phyloP scores from a whole-genome alignment of 2,329 filamentous ascomycete species.

The Cryphonectria carpinicola region DNA sequence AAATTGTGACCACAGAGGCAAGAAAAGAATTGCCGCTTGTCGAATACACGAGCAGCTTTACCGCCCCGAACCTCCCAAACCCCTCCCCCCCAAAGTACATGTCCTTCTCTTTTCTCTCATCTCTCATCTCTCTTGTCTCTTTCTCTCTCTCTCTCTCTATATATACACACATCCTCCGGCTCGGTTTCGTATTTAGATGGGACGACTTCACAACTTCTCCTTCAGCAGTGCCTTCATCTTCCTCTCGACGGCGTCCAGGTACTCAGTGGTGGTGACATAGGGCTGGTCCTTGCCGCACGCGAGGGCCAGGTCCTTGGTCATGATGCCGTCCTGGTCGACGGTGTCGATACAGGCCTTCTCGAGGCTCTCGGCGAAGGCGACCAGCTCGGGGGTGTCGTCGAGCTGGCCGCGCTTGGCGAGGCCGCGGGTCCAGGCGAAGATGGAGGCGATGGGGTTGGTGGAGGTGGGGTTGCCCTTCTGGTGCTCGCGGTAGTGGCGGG shows the following conservation, averaged over 20 bases:
- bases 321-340: constrained; percentile 90
- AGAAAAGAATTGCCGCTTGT: background rate
- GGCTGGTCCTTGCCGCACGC: constrained; percentile 87
- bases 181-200: background rate
- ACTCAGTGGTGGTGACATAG: constrained; percentile 91
- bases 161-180: background rate
- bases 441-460: constrained; percentile 97
- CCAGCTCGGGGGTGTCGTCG: constrained; percentile 88
- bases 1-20: background rate
- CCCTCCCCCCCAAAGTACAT: background rate
- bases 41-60: background rate
- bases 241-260: constrained; percentile 90
- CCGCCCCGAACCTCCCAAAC: background rate
- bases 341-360: constrained; percentile 95
- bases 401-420: constrained; percentile 91
- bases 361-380: constrained; percentile 87
- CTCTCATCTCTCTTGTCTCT: no score
- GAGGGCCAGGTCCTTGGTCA: constrained; percentile 99
- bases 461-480: constrained; percentile 97
- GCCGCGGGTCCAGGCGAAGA: constrained; percentile 98
- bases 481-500: constrained; percentile 97
- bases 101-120: background rate
- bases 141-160: background rate
- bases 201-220: constrained; percentile 66
- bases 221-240: constrained; percentile 80